These are phyloP conservation scores for Crucihimalaya himalaica DNA, from an alignment of 345 rosid species.

Conservation along the genomic window DNA sequence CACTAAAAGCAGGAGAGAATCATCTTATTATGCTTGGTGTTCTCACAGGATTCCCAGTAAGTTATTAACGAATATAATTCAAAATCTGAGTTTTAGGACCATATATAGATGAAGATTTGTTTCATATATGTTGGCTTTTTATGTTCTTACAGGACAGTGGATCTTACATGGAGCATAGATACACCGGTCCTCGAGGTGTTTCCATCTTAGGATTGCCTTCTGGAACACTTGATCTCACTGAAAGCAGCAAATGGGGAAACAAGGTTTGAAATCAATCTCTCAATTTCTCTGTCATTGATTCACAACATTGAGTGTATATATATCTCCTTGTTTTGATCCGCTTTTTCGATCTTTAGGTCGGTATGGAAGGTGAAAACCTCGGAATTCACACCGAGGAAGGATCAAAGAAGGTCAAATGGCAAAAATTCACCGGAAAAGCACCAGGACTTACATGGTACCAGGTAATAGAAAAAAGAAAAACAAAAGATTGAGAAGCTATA, in stretches of 20 bases:
- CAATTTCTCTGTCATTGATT: not conserved
- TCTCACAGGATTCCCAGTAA: constrained; percentile 75
- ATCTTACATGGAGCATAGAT: constrained; percentile 86
- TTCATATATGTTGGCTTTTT: not conserved
- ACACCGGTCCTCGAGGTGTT: constrained; percentile 80
- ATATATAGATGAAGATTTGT: not conserved
- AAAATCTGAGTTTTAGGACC: not conserved
- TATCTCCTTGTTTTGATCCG: not conserved
- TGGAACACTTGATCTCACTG: constrained; percentile 75
- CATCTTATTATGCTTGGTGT: constrained; percentile 52
- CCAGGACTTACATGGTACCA: constrained; percentile 73
- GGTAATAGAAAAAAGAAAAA: constrained; percentile 42
- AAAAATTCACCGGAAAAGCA: constrained; percentile 28
- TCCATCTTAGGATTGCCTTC: constrained; percentile 78
- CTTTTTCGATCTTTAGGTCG: constrained; percentile 45
- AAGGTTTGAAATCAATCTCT: constrained; percentile 46
- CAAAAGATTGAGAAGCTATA: not conserved
- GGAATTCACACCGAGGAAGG: constrained; percentile 50
- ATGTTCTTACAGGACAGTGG: constrained; percentile 70
- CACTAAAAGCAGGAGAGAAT: constrained; percentile 57
- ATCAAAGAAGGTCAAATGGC: constrained; percentile 52
- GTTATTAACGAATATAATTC: not conserved
- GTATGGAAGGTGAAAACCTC: constrained; percentile 60
- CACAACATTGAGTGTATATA: not conserved
- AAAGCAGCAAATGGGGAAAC: constrained; percentile 67